Evolutionary conservation across 176 grass and related monocot genomes (phyloP).

Genomic region (Oryza meyeriana): DNA sequence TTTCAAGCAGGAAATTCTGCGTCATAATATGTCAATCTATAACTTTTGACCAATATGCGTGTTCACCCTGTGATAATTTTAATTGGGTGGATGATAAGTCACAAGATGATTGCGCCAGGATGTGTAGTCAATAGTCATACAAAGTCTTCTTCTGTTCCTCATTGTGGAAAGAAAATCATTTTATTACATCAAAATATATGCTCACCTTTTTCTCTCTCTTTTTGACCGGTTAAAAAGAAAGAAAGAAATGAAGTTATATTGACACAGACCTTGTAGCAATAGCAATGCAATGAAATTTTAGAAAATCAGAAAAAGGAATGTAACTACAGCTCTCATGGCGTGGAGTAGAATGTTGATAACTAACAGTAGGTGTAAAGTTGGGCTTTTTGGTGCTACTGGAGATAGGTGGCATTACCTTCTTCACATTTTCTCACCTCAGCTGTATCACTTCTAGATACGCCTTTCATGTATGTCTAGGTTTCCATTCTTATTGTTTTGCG

Average conservation of each 20-base stretch:
- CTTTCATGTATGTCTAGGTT: not conserved
- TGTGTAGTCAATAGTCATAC: too few species aligned
- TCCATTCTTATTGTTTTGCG: not conserved
- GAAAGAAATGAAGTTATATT: not conserved
- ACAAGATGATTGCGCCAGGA: not conserved
- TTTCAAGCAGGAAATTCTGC: not conserved
- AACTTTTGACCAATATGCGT: not conserved
- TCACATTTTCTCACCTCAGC: not conserved
- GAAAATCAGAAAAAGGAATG: not conserved
- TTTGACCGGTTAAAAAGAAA: not conserved
- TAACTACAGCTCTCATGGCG: not conserved
- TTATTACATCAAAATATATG: not conserved
- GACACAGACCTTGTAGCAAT: not conserved
- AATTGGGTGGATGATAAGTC: not conserved
- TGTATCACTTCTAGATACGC: not conserved
- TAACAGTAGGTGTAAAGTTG: constrained; percentile 30
- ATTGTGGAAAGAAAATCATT: not conserved
- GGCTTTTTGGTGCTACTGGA: constrained; percentile 22
- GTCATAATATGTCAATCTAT: not conserved
- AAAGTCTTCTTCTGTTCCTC: not conserved
- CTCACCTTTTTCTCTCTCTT: not conserved
- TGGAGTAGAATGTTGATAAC: constrained; percentile 5
- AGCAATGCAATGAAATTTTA: not conserved
- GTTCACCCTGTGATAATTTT: constrained; percentile 6
- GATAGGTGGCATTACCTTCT: constrained; percentile 22